A percentile compares a stretch with the other conserved stretches of the same genome.
Conservation (phyloP, 305 asterid genomes). For the Rubia peregrina region DNA sequence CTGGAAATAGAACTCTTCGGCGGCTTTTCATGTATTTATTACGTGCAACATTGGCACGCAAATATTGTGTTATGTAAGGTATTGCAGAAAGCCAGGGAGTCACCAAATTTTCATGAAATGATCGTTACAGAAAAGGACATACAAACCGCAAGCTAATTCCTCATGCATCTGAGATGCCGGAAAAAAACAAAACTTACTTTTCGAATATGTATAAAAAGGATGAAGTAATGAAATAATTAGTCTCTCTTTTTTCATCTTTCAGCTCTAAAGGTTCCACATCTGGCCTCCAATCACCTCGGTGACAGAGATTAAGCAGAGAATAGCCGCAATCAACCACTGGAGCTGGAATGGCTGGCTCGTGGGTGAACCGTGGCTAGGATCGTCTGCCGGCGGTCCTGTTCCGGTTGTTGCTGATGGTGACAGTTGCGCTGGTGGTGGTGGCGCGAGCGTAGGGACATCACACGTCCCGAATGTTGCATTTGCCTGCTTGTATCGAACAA, state of each 20-base stretch:
- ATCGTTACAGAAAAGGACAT: neutral
- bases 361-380: slow-evolving; percentile 28
- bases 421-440: slow-evolving; percentile 77
- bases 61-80: slow-evolving; percentile 8
- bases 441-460: slow-evolving; percentile 62
- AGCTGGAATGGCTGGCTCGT: slow-evolving; percentile 24
- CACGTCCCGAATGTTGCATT: slow-evolving; percentile 56
- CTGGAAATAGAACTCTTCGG: neutral
- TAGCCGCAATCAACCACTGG: slow-evolving; percentile 33
- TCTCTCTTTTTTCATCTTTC: neutral
- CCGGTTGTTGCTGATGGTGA: slow-evolving; percentile 17
- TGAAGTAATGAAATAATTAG: neutral
- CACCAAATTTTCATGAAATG: slow-evolving; percentile 8
- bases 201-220: neutral
- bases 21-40: neutral
- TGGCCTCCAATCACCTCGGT: slow-evolving; percentile 11
- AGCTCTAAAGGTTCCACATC: neutral
- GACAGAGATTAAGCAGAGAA: slow-evolving; percentile 25
- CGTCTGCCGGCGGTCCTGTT: neutral
- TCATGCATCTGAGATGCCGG: neutral
- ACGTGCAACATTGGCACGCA: slow-evolving; percentile 4
- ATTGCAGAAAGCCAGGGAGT: neutral
- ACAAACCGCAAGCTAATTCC: neutral
- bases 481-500: slow-evolving; percentile 32
- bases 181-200: neutral